Evolutionary conservation across 352 stramenopile species (phyloP).

Genomic region (Globisporangium solare): DNA sequence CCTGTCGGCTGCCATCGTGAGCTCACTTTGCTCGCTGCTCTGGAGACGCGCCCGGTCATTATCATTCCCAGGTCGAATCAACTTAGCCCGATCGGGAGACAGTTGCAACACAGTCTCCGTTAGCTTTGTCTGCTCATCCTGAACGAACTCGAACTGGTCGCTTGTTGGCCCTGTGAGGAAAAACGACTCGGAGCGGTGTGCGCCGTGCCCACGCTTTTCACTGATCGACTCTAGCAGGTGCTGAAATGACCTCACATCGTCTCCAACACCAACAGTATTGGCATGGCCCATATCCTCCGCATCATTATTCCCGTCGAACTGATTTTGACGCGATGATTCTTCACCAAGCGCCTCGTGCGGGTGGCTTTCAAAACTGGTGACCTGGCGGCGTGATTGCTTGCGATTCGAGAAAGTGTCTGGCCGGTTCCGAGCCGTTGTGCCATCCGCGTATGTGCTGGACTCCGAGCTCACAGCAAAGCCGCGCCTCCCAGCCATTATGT

Average conservation of each 20-base stretch:
- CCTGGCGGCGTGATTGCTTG: neutral
- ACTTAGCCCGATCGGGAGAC: slow-evolving; percentile 2
- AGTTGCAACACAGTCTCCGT: neutral
- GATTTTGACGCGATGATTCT: neutral
- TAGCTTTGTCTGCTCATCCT: slow-evolving; percentile 14
- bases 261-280: neutral
- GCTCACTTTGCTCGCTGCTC: slow-evolving; percentile 1
- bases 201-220: slow-evolving; percentile 9
- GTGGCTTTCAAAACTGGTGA: neutral
- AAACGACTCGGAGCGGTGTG: slow-evolving; percentile 10
- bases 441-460: neutral
- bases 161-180: slow-evolving; percentile 12
- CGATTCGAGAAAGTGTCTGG: neutral
- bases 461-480: neutral
- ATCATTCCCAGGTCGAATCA: neutral
- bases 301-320: slow-evolving; percentile 8
- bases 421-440: neutral
- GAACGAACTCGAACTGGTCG: slow-evolving; percentile 14
- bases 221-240: slow-evolving; percentile 37
- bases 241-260: slow-evolving; percentile 36
- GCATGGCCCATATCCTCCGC: neutral
- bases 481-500: neutral
- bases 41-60: neutral
- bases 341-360: neutral
- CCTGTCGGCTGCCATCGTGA: neutral